Evolutionary conservation across 805 yeast genomes (phyloP).

Genomic region (Ogataea angusta): DNA sequence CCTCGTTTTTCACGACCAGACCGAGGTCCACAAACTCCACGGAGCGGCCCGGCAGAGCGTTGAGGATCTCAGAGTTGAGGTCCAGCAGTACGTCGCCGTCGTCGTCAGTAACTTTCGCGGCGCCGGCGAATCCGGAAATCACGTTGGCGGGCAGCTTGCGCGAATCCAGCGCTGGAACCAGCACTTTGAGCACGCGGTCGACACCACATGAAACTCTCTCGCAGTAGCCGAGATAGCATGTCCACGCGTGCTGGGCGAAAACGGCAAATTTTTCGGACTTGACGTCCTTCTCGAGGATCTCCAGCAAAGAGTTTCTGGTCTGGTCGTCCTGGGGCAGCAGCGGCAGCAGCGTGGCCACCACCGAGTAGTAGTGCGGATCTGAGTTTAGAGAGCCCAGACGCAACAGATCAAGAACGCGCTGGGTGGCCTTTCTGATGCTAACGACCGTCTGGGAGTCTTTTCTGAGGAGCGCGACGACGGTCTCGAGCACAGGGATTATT

Average conservation of each 20-base stretch:
- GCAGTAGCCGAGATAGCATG: constrained; percentile 20
- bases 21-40: constrained; percentile 18
- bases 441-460: constrained; percentile 51
- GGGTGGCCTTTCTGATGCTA: constrained; percentile 44
- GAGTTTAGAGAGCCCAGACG: constrained; percentile 54
- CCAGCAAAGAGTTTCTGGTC: constrained; percentile 11
- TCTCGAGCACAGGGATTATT: constrained; percentile 47
- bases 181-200: constrained; percentile 8
- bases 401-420: constrained; percentile 45
- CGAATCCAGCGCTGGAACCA: constrained; percentile 20
- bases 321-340: constrained; percentile 24
- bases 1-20: constrained; percentile 9
- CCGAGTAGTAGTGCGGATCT: constrained; percentile 45
- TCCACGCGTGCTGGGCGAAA: constrained; percentile 30
- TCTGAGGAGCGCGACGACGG: constrained; percentile 42
- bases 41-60: constrained; percentile 22
- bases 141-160: constrained; percentile 13
- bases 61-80: constrained; percentile 20
- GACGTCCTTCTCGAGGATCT: constrained; percentile 21
- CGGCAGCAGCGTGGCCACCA: constrained; percentile 15
- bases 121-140: constrained; percentile 7
- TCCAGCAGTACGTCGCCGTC: constrained; percentile 23
- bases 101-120: constrained; percentile 16
- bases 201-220: background rate
- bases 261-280: constrained; percentile 22